A percentile compares a stretch with the other conserved stretches of the same genome.
phyloP scores from a whole-genome alignment of 441 rosid species.

The Dalechampia spathulata region DNA sequence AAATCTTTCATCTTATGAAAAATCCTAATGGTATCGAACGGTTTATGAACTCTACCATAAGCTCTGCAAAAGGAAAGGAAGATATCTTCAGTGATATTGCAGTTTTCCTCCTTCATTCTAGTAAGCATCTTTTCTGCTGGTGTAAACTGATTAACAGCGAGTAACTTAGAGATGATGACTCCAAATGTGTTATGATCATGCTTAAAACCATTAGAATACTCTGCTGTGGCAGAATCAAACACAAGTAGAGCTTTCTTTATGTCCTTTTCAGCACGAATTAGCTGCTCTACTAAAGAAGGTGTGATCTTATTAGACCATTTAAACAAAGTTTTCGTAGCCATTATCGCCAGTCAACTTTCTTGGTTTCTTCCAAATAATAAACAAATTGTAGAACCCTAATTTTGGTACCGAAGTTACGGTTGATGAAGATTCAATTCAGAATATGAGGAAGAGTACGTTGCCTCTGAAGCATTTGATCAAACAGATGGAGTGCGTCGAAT shows the following conservation, averaged over 20 bases:
- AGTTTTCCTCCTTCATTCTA: constrained; percentile 64
- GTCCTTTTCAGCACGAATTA: constrained; percentile 60
- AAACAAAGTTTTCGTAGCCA: constrained; percentile 28
- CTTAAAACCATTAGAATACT: constrained; percentile 52
- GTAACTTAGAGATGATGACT: constrained; percentile 55
- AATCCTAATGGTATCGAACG: constrained; percentile 57
- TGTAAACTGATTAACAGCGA: constrained; percentile 58
- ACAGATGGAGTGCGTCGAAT: constrained; percentile 16
- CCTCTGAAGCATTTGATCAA: constrained; percentile 22
- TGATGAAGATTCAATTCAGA: too few relatives aligned
- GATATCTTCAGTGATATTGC: constrained; percentile 45
- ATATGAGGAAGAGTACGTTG: too few relatives aligned
- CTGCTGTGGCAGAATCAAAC: constrained; percentile 76
- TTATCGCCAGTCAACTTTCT: too few relatives aligned
- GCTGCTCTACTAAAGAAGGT: constrained; percentile 52
- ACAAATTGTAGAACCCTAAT: too few relatives aligned
- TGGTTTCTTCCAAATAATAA: too few relatives aligned
- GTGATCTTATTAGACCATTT: constrained; percentile 70
- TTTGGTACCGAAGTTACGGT: too few relatives aligned
- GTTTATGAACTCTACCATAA: constrained; percentile 72
- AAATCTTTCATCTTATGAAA: constrained; percentile 66
- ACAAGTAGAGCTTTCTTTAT: constrained; percentile 48
- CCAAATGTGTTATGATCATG: constrained; percentile 55
- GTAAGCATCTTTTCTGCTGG: constrained; percentile 65
- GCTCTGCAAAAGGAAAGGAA: constrained; percentile 70